Conservation (phyloP, 1,139 yeast genomes). For the Lodderomyces theae region DNA sequence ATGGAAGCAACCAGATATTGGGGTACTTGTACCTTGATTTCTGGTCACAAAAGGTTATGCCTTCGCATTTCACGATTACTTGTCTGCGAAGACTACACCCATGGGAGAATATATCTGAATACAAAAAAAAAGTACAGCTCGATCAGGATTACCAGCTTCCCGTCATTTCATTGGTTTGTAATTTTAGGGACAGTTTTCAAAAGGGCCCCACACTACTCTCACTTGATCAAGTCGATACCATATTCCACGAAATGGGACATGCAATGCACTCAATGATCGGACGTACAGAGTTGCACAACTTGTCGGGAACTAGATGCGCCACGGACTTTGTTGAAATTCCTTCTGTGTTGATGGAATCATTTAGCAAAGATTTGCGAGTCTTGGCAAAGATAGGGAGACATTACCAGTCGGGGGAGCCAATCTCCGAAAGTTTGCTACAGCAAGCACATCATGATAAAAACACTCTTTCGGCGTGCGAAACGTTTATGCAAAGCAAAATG, state of each 20-base stretch:
- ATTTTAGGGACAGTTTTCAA: slow-evolving; percentile 41
- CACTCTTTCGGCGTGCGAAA: slow-evolving; percentile 66
- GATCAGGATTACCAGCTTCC: slow-evolving; percentile 73
- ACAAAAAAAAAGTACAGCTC: slow-evolving; percentile 50
- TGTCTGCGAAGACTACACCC: slow-evolving; percentile 65
- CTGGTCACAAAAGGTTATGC: slow-evolving; percentile 51
- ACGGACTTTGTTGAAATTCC: slow-evolving; percentile 97
- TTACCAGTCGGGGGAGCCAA: slow-evolving; percentile 61
- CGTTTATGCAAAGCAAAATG: slow-evolving; percentile 85
- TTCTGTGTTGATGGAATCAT: slow-evolving; percentile 90
- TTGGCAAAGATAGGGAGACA: slow-evolving; percentile 72
- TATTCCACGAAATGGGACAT: slow-evolving; percentile 99
- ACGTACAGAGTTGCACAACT: slow-evolving; percentile 81
- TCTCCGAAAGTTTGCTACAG: slow-evolving; percentile 50
- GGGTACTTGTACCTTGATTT: slow-evolving; percentile 46
- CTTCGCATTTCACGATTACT: slow-evolving; percentile 97
- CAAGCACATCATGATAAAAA: slow-evolving; percentile 53
- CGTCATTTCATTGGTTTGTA: slow-evolving; percentile 84
- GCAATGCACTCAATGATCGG: slow-evolving; percentile 98
- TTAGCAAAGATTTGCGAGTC: slow-evolving; percentile 80
- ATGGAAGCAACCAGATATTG: slow-evolving; percentile 23
- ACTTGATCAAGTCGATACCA: slow-evolving; percentile 81
- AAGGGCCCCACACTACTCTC: slow-evolving; percentile 49
- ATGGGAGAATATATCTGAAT: slow-evolving; percentile 24
- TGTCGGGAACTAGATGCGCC: slow-evolving; percentile 92